Base-by-base conservation (phyloP, 768 basidiomycete species). In the Asterophora parasitica region DNA sequence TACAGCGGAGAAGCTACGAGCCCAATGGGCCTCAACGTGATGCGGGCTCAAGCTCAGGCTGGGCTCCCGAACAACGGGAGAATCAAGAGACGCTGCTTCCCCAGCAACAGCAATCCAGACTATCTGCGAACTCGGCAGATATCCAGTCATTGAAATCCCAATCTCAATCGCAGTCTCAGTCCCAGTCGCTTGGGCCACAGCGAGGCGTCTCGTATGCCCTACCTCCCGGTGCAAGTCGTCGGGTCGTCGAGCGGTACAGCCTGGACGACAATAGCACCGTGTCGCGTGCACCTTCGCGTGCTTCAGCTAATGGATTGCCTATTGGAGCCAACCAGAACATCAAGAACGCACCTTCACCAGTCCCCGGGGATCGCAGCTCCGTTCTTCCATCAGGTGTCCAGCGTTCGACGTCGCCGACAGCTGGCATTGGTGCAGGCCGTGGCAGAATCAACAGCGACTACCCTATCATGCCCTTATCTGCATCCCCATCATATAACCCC, bases 401-500 rank as follows among this genome's bases (percentile, higher is more conserved):
- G 13, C 78, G 79, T 56, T 69, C 78, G 4, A 63, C 75, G 9
- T 58, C 75, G 52, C 72, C 72, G 27, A 56, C 62, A 19, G 60
- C 66, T 26, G 69, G 70, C 39, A 60, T 64, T 13, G 62, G 62
- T 47, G 55, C 63, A 35, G 56, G 23, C 23, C 3, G 58, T 36
- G 61, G 57, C n/a, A 48, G 50, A 58, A 50, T 61, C 60, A 58
- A 73, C 56, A 65, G 59, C 43, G 42, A 65, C 28, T 63, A 75
- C 15, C 74, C 80, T 32, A 74, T 77, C 44, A 79, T 81, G 60
- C 79, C 79, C 26, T 65, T 84, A 37, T 76, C 80, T 16, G 74
- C 79, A 10, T 76, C 79, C 11, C 79, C 79, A 45, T 70, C 75
- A 12, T 83, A 83, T 61, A 71, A 71, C 27, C 80, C 83, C 16